Conservation (phyloP, 2,329 filamentous ascomycete species). For the Arthrobotrys pseudoclavata region DNA sequence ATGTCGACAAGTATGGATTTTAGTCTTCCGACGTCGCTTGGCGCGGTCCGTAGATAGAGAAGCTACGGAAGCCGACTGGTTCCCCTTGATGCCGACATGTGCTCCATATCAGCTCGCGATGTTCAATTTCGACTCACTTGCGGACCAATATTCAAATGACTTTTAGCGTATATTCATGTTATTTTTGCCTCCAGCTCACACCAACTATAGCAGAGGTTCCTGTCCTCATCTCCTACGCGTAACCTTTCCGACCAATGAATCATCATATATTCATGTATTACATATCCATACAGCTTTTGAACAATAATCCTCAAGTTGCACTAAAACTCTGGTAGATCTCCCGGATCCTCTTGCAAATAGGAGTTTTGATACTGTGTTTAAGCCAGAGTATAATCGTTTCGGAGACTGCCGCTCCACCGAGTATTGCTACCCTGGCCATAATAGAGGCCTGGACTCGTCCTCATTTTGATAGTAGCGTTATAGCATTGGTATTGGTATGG, state of each 20-base stretch:
- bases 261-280: neutral
- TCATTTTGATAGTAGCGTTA: slow-evolving; percentile 10
- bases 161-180: slow-evolving; percentile 2
- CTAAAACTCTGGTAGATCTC: slow-evolving; percentile 29
- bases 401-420: slow-evolving; percentile 53
- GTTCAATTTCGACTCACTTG: neutral
- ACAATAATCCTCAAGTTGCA: slow-evolving; percentile 10
- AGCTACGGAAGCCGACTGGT: slow-evolving; percentile 31
- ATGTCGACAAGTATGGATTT: neutral
- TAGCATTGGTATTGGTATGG: slow-evolving; percentile 1
- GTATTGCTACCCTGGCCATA: neutral
- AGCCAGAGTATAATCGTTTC: slow-evolving; percentile 9
- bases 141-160: neutral
- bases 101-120: slow-evolving; percentile 32
- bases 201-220: slow-evolving; percentile 1
- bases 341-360: slow-evolving; percentile 9
- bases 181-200: slow-evolving; percentile 19
- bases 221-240: slow-evolving; percentile 1
- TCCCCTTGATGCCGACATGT: slow-evolving; percentile 24
- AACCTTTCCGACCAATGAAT: slow-evolving; percentile 7
- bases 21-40: neutral
- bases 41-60: neutral
- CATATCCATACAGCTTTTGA: slow-evolving; percentile 3
- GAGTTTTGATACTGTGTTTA: slow-evolving; percentile 11
- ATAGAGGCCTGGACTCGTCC: slow-evolving; percentile 35